These are phyloP conservation scores for Huntiella decipiens DNA, from an alignment of 2,329 filamentous ascomycete genomes.

Conservation along the genomic window DNA sequence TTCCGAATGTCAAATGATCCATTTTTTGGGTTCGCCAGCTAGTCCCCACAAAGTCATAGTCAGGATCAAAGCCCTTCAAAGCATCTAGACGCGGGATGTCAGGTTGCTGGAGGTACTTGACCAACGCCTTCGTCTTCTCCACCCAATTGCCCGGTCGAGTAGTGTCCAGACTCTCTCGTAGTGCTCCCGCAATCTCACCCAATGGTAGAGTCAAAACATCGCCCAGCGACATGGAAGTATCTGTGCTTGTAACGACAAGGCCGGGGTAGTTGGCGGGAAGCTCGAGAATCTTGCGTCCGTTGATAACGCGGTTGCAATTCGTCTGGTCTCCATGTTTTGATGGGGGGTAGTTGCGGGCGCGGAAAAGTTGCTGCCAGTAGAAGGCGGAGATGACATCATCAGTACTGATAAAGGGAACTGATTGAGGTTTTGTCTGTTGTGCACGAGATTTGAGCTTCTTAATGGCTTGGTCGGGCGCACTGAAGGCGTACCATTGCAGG, in stretches of 20 bases:
- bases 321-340: too few species aligned
- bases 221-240: too few species aligned
- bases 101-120: neutral
- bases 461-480: too few species aligned
- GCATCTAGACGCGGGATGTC: neutral
- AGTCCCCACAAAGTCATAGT: neutral
- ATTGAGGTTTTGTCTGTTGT: neutral
- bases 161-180: neutral
- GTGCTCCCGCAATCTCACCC: neutral
- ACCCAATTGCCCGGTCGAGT: neutral
- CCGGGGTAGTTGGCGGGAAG: neutral
- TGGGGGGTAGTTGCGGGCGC: neutral
- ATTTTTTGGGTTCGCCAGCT: neutral
- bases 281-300: neutral
- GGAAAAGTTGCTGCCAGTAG: neutral
- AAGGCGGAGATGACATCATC: slow-evolving; percentile 1
- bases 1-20: neutral
- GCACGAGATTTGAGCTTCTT: neutral
- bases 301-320: neutral
- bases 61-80: neutral
- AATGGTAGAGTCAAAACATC: neutral
- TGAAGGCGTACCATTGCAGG: too few species aligned
- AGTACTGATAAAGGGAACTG: slow-evolving; percentile 1
- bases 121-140: neutral
- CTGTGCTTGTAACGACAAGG: neutral